phyloP scores from a whole-genome alignment of 257 asterid genomes.

The Solanum rostratum region DNA sequence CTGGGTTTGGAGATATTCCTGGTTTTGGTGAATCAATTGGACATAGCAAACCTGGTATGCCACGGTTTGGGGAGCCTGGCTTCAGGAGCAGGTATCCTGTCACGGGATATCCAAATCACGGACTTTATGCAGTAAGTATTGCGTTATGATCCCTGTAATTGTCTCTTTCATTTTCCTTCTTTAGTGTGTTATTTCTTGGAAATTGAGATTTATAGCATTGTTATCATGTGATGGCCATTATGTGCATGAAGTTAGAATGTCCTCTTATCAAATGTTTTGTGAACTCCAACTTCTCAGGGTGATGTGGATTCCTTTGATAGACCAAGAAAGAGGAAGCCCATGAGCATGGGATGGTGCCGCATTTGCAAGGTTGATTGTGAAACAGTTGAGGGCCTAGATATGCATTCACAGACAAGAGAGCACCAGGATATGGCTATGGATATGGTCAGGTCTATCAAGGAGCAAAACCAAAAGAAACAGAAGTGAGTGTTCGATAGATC shows the following conservation, averaged over 20 bases:
- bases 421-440: constrained; percentile 87
- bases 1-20: constrained; percentile 34
- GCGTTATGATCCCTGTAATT: background rate
- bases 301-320: constrained; percentile 41
- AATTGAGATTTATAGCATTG: background rate
- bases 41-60: constrained; percentile 30
- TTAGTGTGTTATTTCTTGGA: background rate
- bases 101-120: constrained; percentile 40
- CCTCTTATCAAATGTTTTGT: background rate
- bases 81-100: constrained; percentile 45
- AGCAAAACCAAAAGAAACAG: constrained; percentile 48
- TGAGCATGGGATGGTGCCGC: constrained; percentile 81
- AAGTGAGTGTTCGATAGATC: constrained; percentile 26
- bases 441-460: constrained; percentile 61
- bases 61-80: constrained; percentile 52
- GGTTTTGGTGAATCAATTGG: constrained; percentile 35
- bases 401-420: constrained; percentile 81
- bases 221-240: background rate
- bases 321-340: constrained; percentile 55
- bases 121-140: constrained; percentile 38
- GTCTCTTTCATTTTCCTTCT: background rate
- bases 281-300: constrained; percentile 31
- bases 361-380: constrained; percentile 79
- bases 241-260: background rate
- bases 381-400: constrained; percentile 67